Conservation (phyloP, 2,329 filamentous ascomycete genomes). For the Orbilia javanica region DNA sequence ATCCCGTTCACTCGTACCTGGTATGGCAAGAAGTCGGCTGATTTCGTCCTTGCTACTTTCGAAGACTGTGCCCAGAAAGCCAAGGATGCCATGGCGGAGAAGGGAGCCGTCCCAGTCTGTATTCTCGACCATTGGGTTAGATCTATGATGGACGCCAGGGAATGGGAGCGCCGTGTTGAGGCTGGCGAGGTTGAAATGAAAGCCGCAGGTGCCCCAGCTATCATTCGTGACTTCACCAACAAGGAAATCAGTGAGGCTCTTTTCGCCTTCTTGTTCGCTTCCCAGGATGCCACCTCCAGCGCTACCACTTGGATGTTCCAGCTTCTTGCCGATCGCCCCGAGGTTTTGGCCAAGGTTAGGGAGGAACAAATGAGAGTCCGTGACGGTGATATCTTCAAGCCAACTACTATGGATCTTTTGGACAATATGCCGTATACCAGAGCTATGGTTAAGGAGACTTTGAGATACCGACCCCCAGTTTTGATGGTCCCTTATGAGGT, state of each 20-base stretch:
- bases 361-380: conserved; percentile 87
- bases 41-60: conserved; percentile 92
- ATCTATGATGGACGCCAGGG: conserved; percentile 85
- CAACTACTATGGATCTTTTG: conserved; percentile 84
- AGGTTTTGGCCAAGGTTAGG: conserved; percentile 87
- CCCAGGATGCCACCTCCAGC: conserved; percentile 95
- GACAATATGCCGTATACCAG: conserved; percentile 91
- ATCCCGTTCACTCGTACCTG: conserved; percentile 94
- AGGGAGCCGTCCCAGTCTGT: conserved; percentile 83
- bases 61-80: conserved; percentile 91
- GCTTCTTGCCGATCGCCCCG: conserved; percentile 91
- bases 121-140: conserved; percentile 97
- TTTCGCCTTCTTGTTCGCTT: conserved; percentile 97
- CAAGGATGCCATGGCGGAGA: conserved; percentile 87
- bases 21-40: conserved; percentile 95
- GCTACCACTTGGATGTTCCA: conserved; percentile 97
- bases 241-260: conserved; percentile 92
- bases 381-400: conserved; percentile 78
- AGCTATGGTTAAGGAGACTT: conserved; percentile 88
- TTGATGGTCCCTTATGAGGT: conserved; percentile 95
- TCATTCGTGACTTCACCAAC: conserved; percentile 88
- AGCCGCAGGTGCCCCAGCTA: conserved; percentile 75
- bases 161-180: conserved; percentile 82
- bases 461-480: conserved; percentile 94
- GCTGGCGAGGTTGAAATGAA: conserved; percentile 72